Evolutionary conservation across 139 green algal species (phyloP), one percentile per base, ranked within the genome.

Genomic region (Zygnema circumcarinatum): DNA sequence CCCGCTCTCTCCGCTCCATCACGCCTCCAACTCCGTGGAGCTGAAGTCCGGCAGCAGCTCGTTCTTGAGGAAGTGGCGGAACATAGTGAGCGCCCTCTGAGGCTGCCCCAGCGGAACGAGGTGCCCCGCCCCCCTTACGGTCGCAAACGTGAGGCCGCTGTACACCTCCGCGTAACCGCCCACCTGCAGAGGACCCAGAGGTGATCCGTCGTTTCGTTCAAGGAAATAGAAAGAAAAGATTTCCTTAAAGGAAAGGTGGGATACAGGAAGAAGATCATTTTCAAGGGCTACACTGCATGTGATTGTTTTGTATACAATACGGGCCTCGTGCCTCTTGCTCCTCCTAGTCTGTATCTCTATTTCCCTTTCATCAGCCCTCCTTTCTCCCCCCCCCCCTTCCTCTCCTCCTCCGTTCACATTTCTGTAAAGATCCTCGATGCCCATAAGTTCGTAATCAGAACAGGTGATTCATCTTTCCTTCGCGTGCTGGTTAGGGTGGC

Each of bases 101-200:
- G 86, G 79, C 72, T 94, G 92, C 16, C 91, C 93, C 74, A 93
- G 94, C 0, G 93, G 93, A 32, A 95, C 93, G 92, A 95, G 94
- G 87, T 96, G 94, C 0, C 94, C 94, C 1, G 93, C 93, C 33
- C 92, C 92, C 0, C 95, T 81, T 7, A 97, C 95, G 0, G 93
- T 95, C 29, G 92, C 92, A 72, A 96, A 96, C 1, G 91, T 94
- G 21, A 97, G 87, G 2, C 87, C 90, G 1, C 92, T 32, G 67
- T 95, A 94, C 1, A 86, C 67, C 1, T 91, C 81, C 0, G 88
- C 83, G 79, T 89, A 94, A n/a, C 94, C 94, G 47, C 92, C 94
- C 20, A 94, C 91, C 84, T 94, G 87, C 32, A 47, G 35, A 56
- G 35, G 38, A 35, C 22, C 1, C 0, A 16, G 38, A 25, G 0